Base-by-base conservation (phyloP, 139 green algal species). In the Tetradesmus lagerheimii region DNA sequence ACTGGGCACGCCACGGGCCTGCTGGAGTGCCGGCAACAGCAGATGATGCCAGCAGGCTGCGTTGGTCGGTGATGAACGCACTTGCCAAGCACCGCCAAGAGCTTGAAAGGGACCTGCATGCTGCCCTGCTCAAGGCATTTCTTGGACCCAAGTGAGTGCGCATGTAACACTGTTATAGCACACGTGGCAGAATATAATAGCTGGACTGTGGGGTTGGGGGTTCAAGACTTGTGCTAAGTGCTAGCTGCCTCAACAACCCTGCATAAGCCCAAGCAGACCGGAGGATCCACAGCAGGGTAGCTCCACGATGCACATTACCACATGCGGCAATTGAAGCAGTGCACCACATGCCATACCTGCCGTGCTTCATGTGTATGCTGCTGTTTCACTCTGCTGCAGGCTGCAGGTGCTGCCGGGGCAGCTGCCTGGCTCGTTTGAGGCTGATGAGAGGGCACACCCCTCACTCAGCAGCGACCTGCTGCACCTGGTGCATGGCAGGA, bases 401-500 rank as follows among this genome's bases (percentile, higher is more conserved):
- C 57, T 86, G 12, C 27, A 67, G 2, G 31, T 92, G 67, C 34
- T 23, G 4, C 71, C 91, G 3, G 91, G 91, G 20, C 76, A 93
- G 80, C 91, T 93, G 39, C 91, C 91, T 6, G 64, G 78, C 83
- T 84, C 84, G 16, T 93, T 93, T 47, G 91, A 93, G 50, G 89
- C 57, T 20, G 91, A 93, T 79, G 53, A 91, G 80, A 85, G 91
- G n/a, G 47, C 45, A 41, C 29, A 47, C 29, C 85, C 85, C 37
- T 76, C 34, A 29, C 38, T 75, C 38, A 88, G 39, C 38, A 8
- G 29, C 20, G 71, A 86, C 34, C 80, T 93, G 53, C 77, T 93
- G 85, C 91, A 93, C 35, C 89, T 93, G 53, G 91, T 93, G 45
- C 91, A 90, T 57, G 91, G 89, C 47, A 88, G 91, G n/a, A 91